Percentiles rank a stretch among this genome's conserved stretches.
Conservation (phyloP, 2,329 filamentous ascomycete species). For the Pseudopithomyces chartarum region DNA sequence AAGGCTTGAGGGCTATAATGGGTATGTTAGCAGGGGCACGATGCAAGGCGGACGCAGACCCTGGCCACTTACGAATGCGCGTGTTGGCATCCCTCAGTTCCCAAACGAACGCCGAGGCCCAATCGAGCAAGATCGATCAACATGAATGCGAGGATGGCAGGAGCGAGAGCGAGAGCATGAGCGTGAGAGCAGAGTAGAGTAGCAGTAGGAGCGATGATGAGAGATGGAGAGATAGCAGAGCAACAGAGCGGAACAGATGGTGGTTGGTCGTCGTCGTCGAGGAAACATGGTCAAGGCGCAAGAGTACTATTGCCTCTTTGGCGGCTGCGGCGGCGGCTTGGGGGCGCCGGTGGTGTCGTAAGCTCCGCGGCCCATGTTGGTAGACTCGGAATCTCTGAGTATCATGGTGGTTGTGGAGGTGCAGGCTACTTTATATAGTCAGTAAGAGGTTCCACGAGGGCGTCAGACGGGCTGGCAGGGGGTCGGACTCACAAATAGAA, state of each 20-base stretch:
- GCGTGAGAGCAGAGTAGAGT: background rate
- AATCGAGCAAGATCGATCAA: constrained; percentile 3
- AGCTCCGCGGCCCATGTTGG: constrained; percentile 55
- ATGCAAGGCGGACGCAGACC: constrained; percentile 33
- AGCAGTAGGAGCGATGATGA: background rate
- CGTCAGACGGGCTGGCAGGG: constrained; percentile 15
- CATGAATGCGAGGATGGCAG: background rate
- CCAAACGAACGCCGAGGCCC: constrained; percentile 31
- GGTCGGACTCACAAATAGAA: constrained; percentile 26
- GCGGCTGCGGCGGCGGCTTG: constrained; percentile 50
- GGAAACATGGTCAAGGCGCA: background rate
- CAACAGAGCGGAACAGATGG: constrained; percentile 2
- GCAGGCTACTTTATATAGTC: constrained; percentile 39
- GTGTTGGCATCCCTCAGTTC: constrained; percentile 37
- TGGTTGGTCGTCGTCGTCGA: background rate
- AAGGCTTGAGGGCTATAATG: constrained; percentile 34
- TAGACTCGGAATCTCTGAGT: constrained; percentile 47
- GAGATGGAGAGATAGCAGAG: constrained; percentile 1
- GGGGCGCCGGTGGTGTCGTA: constrained; percentile 57
- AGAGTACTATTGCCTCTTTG: constrained; percentile 43
- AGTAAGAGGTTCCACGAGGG: constrained; percentile 24
- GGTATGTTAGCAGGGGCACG: constrained; percentile 28
- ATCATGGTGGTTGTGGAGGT: constrained; percentile 46
- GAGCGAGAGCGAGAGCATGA: background rate
- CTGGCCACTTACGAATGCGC: constrained; percentile 40